Evolutionary conservation across 2,329 filamentous ascomycete genomes (phyloP).

Genomic region (Fusarium irregulare): DNA sequence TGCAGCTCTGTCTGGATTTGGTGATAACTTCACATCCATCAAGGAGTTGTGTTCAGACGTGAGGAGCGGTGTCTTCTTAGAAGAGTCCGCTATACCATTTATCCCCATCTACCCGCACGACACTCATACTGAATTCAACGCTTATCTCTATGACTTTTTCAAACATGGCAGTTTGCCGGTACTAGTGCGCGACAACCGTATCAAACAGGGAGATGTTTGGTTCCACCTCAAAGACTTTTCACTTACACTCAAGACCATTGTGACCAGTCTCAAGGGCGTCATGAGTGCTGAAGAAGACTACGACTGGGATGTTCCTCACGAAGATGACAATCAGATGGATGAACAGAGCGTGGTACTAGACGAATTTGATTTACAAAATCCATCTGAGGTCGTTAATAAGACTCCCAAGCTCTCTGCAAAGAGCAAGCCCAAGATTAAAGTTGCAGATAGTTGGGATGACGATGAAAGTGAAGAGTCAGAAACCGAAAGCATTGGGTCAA

Average conservation of each 20-base stretch:
- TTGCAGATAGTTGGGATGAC: constrained; percentile 58
- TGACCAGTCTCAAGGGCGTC: constrained; percentile 70
- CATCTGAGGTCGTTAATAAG: not conserved
- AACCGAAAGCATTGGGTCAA: constrained; percentile 47
- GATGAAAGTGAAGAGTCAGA: constrained; percentile 42
- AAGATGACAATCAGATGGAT: constrained; percentile 47
- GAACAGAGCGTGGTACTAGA: constrained; percentile 32
- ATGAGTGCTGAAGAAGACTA: constrained; percentile 54
- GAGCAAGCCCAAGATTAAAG: constrained; percentile 34
- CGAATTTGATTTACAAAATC: not conserved
- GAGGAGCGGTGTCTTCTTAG: constrained; percentile 77
- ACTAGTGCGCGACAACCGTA: constrained; percentile 72
- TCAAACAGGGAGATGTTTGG: constrained; percentile 76
- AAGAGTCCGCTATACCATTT: constrained; percentile 78
- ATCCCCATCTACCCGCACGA: constrained; percentile 71
- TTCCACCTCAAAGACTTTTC: constrained; percentile 72
- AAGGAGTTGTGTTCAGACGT: constrained; percentile 74
- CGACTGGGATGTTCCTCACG: constrained; percentile 47
- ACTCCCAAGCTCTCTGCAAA: not conserved
- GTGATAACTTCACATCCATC: constrained; percentile 72
- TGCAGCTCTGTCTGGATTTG: constrained; percentile 75
- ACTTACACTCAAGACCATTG: constrained; percentile 74
- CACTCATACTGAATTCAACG: constrained; percentile 64
- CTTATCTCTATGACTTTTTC: constrained; percentile 81
- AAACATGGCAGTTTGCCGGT: constrained; percentile 74